A percentile compares a stretch with the other conserved stretches of the same genome.
Evolutionary conservation across 108 stramenopile species (phyloP).

Genomic region (Aurantiochytrium sp.): DNA sequence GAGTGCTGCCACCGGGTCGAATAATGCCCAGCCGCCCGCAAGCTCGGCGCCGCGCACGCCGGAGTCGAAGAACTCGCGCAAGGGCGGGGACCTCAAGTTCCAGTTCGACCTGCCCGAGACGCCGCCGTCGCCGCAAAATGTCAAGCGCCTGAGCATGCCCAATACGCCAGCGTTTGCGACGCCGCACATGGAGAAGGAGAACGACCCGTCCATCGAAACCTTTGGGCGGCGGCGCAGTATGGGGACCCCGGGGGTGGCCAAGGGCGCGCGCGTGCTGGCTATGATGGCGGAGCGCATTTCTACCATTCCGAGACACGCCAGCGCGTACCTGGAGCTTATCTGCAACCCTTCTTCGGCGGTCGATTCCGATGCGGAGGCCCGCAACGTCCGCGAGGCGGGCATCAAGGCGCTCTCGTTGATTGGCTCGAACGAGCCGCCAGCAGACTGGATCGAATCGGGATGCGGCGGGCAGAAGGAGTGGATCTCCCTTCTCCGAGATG

Average conservation of each 20-base stretch:
- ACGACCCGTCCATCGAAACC: background rate
- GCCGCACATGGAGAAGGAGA: constrained; percentile 7
- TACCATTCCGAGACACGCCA: background rate
- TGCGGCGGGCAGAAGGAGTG: background rate
- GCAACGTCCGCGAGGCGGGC: background rate
- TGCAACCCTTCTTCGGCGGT: background rate
- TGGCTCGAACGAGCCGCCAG: background rate
- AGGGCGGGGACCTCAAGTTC: background rate
- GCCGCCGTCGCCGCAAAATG: background rate
- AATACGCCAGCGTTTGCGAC: background rate
- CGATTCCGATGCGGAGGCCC: background rate
- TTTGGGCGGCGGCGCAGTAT: background rate
- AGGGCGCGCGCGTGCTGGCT: background rate
- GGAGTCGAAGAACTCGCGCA: no score
- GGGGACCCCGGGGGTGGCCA: background rate
- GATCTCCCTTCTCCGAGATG: background rate
- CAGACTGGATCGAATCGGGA: constrained; percentile 15
- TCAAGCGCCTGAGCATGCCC: background rate
- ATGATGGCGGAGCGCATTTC: background rate
- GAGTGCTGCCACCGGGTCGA: no score
- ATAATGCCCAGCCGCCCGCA: no score
- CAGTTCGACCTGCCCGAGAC: background rate
- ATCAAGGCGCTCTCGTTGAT: background rate
- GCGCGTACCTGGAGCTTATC: background rate
- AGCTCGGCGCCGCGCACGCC: no score